Evolutionary conservation across 345 rosid species (phyloP).

Genomic region (Pelargonium nanum): DNA sequence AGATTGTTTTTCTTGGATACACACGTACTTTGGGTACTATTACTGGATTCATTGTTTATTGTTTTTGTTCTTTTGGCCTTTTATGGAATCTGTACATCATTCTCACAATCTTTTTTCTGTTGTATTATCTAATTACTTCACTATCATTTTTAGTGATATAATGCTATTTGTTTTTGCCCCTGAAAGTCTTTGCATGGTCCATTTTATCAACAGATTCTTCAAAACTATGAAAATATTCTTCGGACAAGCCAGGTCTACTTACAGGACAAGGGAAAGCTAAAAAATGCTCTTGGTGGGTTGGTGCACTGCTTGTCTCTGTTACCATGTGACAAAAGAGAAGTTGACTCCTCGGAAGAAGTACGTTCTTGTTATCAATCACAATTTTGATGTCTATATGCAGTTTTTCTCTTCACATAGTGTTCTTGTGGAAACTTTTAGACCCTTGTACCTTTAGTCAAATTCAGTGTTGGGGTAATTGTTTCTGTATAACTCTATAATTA

Average conservation of each 20-base stretch:
- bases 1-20: too few species aligned
- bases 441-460: not conserved
- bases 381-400: not conserved
- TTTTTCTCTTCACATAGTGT: not conserved
- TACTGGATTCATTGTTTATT: not conserved
- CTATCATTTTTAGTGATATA: not conserved
- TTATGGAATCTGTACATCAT: not conserved
- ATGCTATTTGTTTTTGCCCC: not conserved
- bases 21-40: too few species aligned
- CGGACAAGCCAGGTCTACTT: slow-evolving; percentile 49
- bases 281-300: slow-evolving; percentile 58
- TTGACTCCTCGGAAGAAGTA: slow-evolving; percentile 35
- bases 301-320: slow-evolving; percentile 59
- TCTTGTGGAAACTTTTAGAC: slow-evolving; percentile 1
- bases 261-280: slow-evolving; percentile 66
- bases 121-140: not conserved
- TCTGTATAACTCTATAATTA: not conserved
- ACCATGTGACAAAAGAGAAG: slow-evolving; percentile 33
- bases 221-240: slow-evolving; percentile 61
- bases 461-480: not conserved
- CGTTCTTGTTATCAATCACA: slow-evolving; percentile 5
- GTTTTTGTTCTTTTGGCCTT: not conserved
- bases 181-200: slow-evolving; percentile 10
- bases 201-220: slow-evolving; percentile 48
- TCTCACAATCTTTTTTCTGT: not conserved